Percentiles rank a stretch among this genome's conserved stretches.
phyloP scores from a whole-genome alignment of 2,329 filamentous ascomycete species.

The Amphichorda felina region DNA sequence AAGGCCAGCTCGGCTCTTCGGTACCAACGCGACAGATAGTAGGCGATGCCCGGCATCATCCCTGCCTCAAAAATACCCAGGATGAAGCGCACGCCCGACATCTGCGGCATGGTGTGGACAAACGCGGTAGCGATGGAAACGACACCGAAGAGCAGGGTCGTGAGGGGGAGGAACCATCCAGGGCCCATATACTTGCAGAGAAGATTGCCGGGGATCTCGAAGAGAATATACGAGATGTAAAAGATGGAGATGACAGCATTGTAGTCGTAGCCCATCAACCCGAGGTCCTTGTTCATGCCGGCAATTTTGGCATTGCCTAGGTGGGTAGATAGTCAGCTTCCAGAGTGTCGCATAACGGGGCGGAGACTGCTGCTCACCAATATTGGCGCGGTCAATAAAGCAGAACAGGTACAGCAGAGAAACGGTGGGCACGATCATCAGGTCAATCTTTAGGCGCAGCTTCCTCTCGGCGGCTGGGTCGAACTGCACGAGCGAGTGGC shows the following conservation, averaged over 20 bases:
- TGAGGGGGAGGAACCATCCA: conserved; percentile 56
- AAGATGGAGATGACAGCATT: conserved; percentile 57
- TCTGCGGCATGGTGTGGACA: conserved; percentile 37
- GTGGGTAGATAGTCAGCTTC: not conserved
- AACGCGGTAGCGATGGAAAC: conserved; percentile 55
- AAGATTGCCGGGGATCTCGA: conserved; percentile 59
- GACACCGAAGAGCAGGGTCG: conserved; percentile 51
- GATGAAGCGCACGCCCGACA: conserved; percentile 53
- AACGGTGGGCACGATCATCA: conserved; percentile 52
- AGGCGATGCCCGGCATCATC: conserved; percentile 63
- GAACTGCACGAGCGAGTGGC: conserved; percentile 35
- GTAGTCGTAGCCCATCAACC: conserved; percentile 52
- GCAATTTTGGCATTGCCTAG: conserved; percentile 57
- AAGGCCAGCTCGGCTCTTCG: conserved; percentile 56
- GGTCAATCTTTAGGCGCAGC: conserved; percentile 50
- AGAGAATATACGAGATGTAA: conserved; percentile 63
- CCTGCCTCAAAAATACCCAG: conserved; percentile 62
- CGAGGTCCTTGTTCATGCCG: conserved; percentile 50
- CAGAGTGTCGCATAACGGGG: too few species aligned
- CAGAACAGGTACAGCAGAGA: conserved; percentile 41
- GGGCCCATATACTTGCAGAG: conserved; percentile 61
- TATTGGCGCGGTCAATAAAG: conserved; percentile 57
- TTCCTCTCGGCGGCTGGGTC: conserved; percentile 43
- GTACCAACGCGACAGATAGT: conserved; percentile 64
- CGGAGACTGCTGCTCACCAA: conserved; percentile 30